Base-by-base conservation (phyloP, 257 asterid genomes). In the Penstemon barbatus region DNA sequence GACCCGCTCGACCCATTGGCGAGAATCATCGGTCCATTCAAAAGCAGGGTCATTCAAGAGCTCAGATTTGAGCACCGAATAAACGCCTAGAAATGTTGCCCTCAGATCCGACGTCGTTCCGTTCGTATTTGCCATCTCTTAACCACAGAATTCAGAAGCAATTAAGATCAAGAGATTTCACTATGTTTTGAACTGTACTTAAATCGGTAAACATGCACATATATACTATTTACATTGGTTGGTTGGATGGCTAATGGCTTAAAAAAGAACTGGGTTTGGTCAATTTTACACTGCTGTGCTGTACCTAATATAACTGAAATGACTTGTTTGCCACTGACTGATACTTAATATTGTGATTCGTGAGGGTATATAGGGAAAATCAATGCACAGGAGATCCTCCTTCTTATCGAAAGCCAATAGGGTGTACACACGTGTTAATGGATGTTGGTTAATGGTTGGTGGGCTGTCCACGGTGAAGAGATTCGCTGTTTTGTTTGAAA, bases 1-100 rank as follows among this genome's bases (percentile, higher is more conserved):
- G 1, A 88, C 96, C 89, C 78, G 64, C 3, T 88, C 85, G 11
- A 88, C 81, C 91, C 95, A 87, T 46, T 76, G 82, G 68, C 91
- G 89, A 82, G 95, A 83, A 63, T 76, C 85, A 64, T 79, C 75
- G 3, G 85, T 75, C 76, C 83, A 88, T 63, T 88, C 89, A 57
- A 88, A 88, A 75, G 71, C 77, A 45, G 85, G 80, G 72, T 86
- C 96, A 7, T 71, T 76, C 59, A 88, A 73, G 0, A 88, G 70
- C 74, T 86, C 96, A 3, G 87, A 82, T 82, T 88, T 88, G 10
- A 88, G 80, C 10, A 75, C 75, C 9, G 80, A 67, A 56, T 86
- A 86, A 6, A 84, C 90, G 4, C 66, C 75, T 62, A 80, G 53
- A 55, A 86, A 86, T 2, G 71, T 66, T 3, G 80, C n/a, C 37